These are phyloP conservation scores for Aspergillus avenaceus DNA, from an alignment of 495 filamentous ascomycete species.

Conservation along the genomic window DNA sequence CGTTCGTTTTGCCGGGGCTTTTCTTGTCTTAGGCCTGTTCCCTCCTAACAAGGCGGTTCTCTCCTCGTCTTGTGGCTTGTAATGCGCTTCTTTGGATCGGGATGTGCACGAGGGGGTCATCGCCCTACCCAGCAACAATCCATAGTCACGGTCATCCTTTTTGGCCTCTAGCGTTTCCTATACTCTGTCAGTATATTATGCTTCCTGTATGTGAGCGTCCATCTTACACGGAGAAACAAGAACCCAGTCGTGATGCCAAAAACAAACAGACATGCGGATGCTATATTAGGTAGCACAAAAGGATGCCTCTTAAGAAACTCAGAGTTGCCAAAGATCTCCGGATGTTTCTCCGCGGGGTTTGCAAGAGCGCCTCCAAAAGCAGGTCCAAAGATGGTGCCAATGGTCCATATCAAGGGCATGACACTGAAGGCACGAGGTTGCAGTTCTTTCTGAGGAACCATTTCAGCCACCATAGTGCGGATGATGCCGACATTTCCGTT, in stretches of 20 bases:
- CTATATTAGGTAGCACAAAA: constrained; percentile 77
- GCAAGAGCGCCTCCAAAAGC: constrained; percentile 82
- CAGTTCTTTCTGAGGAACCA: constrained; percentile 76
- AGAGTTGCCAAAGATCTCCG: constrained; percentile 60
- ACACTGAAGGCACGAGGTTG: constrained; percentile 79
- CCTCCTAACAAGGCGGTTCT: constrained; percentile 29
- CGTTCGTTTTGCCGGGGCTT: constrained; percentile 29
- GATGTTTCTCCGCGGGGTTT: constrained; percentile 66
- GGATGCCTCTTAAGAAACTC: constrained; percentile 69
- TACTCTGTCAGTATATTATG: constrained; percentile 4
- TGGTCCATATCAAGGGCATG: constrained; percentile 79
- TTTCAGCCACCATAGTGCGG: constrained; percentile 76
- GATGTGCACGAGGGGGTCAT: constrained; percentile 29
- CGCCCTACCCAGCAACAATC: constrained; percentile 58
- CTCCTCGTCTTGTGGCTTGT: constrained; percentile 32
- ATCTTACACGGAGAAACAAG: constrained; percentile 58
- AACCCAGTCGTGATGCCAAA: constrained; percentile 66
- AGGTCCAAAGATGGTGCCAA: constrained; percentile 85
- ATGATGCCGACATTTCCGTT: constrained; percentile 82
- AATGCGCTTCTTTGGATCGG: constrained; percentile 9
- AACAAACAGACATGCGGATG: constrained; percentile 66
- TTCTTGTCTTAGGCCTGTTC: constrained; percentile 4
- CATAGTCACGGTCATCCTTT: constrained; percentile 62
- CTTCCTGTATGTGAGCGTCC: not conserved
- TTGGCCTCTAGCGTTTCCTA: constrained; percentile 70